Evolutionary conservation across 2,329 filamentous ascomycete genomes (phyloP).

Genomic region (Calycina marina): DNA sequence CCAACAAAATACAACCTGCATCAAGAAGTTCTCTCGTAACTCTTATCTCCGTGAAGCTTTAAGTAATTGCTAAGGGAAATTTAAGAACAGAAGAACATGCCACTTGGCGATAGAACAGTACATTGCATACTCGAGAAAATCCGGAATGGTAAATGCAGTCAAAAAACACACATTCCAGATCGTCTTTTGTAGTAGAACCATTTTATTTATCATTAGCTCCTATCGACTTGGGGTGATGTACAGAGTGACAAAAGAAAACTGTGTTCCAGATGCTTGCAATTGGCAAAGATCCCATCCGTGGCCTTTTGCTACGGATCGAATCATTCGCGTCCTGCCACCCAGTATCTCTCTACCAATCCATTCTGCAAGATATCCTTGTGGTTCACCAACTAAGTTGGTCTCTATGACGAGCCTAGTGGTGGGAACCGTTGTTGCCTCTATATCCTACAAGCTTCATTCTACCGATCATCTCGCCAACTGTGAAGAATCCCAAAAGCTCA

Average conservation of each 20-base stretch:
- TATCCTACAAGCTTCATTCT: conserved; percentile 93
- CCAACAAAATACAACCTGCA: too few relatives aligned
- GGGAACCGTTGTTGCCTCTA: conserved; percentile 48
- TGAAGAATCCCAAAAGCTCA: conserved; percentile 93
- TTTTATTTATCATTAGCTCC: too few relatives aligned
- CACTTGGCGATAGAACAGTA: too few relatives aligned
- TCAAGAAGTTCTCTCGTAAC: too few relatives aligned
- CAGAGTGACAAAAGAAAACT: conserved; percentile 14
- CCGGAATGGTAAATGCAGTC: too few relatives aligned
- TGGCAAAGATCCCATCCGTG: conserved; percentile 3
- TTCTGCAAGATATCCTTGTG: background rate
- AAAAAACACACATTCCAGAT: too few relatives aligned
- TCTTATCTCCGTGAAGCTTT: too few relatives aligned
- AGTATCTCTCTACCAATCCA: conserved; percentile 1
- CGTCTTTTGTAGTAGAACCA: too few relatives aligned
- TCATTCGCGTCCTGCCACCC: conserved; percentile 1
- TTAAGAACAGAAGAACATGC: too few relatives aligned
- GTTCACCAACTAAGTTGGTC: conserved; percentile 1
- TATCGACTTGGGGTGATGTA: too few relatives aligned
- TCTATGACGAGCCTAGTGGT: conserved; percentile 30
- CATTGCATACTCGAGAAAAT: too few relatives aligned
- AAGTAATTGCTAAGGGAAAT: too few relatives aligned
- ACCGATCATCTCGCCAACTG: conserved; percentile 91
- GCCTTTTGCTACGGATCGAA: conserved; percentile 5
- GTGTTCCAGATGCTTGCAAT: conserved; percentile 9